Conservation (phyloP, 1,284 basidiomycete genomes). For the Ustilago crameri region DNA sequence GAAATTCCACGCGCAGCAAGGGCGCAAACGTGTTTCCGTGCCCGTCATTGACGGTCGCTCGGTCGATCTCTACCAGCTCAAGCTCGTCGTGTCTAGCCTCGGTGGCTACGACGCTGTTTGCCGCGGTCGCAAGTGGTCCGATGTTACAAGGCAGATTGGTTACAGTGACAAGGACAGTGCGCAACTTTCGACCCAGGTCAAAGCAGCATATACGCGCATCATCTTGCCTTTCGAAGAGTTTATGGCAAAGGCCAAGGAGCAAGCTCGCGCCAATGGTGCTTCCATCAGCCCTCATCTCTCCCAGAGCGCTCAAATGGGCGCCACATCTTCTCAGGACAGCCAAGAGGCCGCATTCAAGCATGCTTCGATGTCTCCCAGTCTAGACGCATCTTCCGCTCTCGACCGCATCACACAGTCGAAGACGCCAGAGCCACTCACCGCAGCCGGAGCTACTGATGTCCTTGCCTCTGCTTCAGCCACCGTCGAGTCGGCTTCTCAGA, state of each 20-base stretch:
- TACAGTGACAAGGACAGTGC: slow-evolving; percentile 74
- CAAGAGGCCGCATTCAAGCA: slow-evolving; percentile 12
- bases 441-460: slow-evolving; percentile 25
- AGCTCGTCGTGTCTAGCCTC: slow-evolving; percentile 86
- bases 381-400: slow-evolving; percentile 21
- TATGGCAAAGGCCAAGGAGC: slow-evolving; percentile 71
- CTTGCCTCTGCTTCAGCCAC: slow-evolving; percentile 22
- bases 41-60: slow-evolving; percentile 92
- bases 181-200: slow-evolving; percentile 85
- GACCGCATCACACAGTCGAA: slow-evolving; percentile 15
- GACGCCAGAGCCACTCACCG: slow-evolving; percentile 38
- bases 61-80: slow-evolving; percentile 89
- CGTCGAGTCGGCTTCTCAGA: slow-evolving; percentile 22
- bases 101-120: slow-evolving; percentile 87
- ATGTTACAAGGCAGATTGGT: slow-evolving; percentile 82
- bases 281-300: slow-evolving; percentile 28
- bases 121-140: slow-evolving; percentile 83
- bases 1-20: slow-evolving; percentile 70
- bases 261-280: slow-evolving; percentile 32
- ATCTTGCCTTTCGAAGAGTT: slow-evolving; percentile 95
- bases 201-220: slow-evolving; percentile 87
- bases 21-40: slow-evolving; percentile 79
- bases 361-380: slow-evolving; percentile 31
- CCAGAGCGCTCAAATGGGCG: slow-evolving; percentile 30
- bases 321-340: slow-evolving; percentile 2